A percentile compares a stretch with the other conserved stretches of the same genome.
Conservation (phyloP, 2,329 filamentous ascomycete species). For the Aureobasidium sp. region DNA sequence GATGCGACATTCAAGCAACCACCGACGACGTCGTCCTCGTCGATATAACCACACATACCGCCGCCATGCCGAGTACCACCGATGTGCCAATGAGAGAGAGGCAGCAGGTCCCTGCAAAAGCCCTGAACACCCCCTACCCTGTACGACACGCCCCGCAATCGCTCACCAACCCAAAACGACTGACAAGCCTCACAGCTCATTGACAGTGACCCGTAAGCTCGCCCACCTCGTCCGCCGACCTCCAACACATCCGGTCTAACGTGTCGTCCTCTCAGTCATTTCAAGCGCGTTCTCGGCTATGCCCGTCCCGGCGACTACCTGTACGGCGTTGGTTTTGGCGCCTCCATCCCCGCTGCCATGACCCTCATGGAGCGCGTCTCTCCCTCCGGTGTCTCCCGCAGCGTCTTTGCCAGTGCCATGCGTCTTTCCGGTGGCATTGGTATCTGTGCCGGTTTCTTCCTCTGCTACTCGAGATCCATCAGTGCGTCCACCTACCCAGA, state of each 20-base stretch:
- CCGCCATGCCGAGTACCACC: constrained; percentile 14
- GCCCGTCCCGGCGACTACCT: constrained; percentile 78
- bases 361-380: constrained; percentile 74
- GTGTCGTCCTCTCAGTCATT: constrained; percentile 55
- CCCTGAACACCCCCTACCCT: constrained; percentile 74
- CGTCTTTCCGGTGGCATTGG: constrained; percentile 69
- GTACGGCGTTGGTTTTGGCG: constrained; percentile 59
- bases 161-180: constrained; percentile 4
- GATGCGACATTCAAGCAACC: constrained; percentile 10
- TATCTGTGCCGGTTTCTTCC: constrained; percentile 69
- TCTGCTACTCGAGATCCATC: constrained; percentile 76
- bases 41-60: constrained; percentile 5
- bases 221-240: constrained; percentile 16
- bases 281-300: constrained; percentile 84
- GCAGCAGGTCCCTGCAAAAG: constrained; percentile 59
- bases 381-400: constrained; percentile 76
- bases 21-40: not conserved
- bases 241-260: constrained; percentile 16
- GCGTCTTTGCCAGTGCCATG: constrained; percentile 77
- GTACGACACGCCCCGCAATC: constrained; percentile 49
- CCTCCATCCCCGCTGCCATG: constrained; percentile 67
- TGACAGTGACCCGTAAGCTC: constrained; percentile 90
- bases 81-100: constrained; percentile 14
- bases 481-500: constrained; percentile 51
- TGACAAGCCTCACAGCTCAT: constrained; percentile 64